These are phyloP conservation scores for Amaranthus cruentus DNA, from an alignment of 148 eudicot species.

Conservation along the genomic window DNA sequence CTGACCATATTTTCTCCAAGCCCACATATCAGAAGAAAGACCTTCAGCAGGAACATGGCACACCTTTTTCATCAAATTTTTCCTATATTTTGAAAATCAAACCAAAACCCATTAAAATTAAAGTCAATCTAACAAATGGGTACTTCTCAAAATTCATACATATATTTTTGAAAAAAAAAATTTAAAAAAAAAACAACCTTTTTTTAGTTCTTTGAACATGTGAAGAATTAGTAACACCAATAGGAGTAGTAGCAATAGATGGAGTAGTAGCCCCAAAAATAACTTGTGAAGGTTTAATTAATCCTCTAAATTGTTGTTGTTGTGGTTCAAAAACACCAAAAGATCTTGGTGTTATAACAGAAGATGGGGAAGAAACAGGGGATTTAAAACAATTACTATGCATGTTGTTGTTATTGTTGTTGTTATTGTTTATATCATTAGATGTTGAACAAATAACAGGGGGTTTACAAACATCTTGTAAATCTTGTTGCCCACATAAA, in stretches of 20 bases:
- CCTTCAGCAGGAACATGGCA: conserved; percentile 88
- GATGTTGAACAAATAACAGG: conserved; percentile 18
- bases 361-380: conserved; percentile 24
- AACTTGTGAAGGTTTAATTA: conserved; percentile 27
- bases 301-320: conserved; percentile 17
- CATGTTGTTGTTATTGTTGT: background rate
- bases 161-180: too few relatives aligned
- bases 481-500: conserved; percentile 11
- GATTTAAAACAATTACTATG: conserved; percentile 10
- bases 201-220: conserved; percentile 49
- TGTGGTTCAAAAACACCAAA: conserved; percentile 7
- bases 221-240: background rate
- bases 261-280: conserved; percentile 22
- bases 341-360: conserved; percentile 16
- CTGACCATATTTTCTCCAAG: conserved; percentile 97
- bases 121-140: conserved; percentile 5
- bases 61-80: conserved; percentile 71
- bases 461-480: conserved; percentile 29
- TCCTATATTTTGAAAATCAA: conserved; percentile 34
- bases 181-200: conserved; percentile 41
- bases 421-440: background rate
- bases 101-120: conserved; percentile 19
- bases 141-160: conserved; percentile 7
- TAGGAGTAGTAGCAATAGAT: background rate
- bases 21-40: conserved; percentile 83